These are phyloP conservation scores for Westerdykella aurantiaca DNA, from an alignment of 2,329 filamentous ascomycete species.

Conservation along the genomic window DNA sequence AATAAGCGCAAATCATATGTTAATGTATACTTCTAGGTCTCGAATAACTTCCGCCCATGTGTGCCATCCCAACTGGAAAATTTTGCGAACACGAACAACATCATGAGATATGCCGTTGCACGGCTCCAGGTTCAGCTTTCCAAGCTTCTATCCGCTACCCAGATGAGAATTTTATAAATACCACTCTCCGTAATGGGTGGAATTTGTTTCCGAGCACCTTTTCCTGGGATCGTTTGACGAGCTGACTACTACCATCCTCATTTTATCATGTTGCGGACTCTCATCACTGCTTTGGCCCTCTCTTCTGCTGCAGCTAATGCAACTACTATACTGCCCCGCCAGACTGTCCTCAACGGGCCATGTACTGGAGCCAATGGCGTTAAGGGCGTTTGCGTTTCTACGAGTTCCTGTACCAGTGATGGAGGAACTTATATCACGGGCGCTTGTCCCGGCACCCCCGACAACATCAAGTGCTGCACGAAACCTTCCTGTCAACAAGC, in stretches of 20 bases:
- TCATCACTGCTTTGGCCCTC: constrained; percentile 5
- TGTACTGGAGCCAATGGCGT: constrained; percentile 15
- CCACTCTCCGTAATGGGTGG: too few relatives aligned
- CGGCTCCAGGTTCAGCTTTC: constrained; percentile 8
- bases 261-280: neutral
- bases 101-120: constrained; percentile 4
- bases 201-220: too few relatives aligned
- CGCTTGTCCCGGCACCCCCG: constrained; percentile 16
- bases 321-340: constrained; percentile 4
- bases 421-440: constrained; percentile 14
- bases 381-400: constrained; percentile 15
- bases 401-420: constrained; percentile 9
- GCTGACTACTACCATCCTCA: too few relatives aligned
- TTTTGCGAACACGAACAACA: neutral
- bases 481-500: constrained; percentile 12
- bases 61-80: neutral
- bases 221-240: too few relatives aligned
- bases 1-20: too few relatives aligned
- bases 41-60: too few relatives aligned
- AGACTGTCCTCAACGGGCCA: constrained; percentile 10
- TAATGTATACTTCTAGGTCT: too few relatives aligned
- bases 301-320: constrained; percentile 5
- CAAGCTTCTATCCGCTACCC: neutral
- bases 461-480: constrained; percentile 20
- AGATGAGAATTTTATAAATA: too few relatives aligned